Base-by-base conservation (phyloP, 306 rosid genomes). In the Vigna hirtella region DNA sequence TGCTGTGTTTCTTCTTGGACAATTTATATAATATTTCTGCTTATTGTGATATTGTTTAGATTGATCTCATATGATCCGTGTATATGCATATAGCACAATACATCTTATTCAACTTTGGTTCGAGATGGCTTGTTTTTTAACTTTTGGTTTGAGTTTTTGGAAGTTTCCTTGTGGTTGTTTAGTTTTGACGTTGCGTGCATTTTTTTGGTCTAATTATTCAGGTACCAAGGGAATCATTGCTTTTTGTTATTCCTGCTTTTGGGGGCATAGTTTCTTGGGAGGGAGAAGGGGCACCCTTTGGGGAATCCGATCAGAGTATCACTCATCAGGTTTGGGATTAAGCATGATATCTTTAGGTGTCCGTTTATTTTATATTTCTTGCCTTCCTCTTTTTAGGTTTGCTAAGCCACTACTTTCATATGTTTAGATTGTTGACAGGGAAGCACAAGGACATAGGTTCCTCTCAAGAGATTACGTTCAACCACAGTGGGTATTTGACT, bases 251-350 rank as follows among this genome's bases (percentile, higher is more conserved):
- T 88, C 94, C 97, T 83, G 92, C 98, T 59, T 95, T 95, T 87
- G 99, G 97, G 18, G 99, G 99, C 53, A 72, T 62, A 53, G 96
- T 95, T 77, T 95, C 98, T 47, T 93, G 99, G 99, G 96, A 93
- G 72, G 97, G 99, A 50, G 88, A 91, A 47, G 97, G 90, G 5
- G 94, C 93, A 64, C 99, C 99, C 56, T 95, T 87, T 75, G 81
- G 79, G 43, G 97, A 91, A 81, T 79, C 83, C 4, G 99, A 95
- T n/a, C 85, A 86, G 50, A 83, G 85, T 86, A 90, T 93, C 78
- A 88, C 96, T 48, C 90, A 95, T 83, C 97, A 95, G 97, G 99
- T 88, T 79, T 77, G 78, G 53, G 72, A 30, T 53, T 26, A 75
- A 32, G 55, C 36, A 43, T 57, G 24, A 38, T 6, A 4, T 67